Evolutionary conservation across 352 stramenopile genomes (phyloP).

Genomic region (Phytophthora tubulina): DNA sequence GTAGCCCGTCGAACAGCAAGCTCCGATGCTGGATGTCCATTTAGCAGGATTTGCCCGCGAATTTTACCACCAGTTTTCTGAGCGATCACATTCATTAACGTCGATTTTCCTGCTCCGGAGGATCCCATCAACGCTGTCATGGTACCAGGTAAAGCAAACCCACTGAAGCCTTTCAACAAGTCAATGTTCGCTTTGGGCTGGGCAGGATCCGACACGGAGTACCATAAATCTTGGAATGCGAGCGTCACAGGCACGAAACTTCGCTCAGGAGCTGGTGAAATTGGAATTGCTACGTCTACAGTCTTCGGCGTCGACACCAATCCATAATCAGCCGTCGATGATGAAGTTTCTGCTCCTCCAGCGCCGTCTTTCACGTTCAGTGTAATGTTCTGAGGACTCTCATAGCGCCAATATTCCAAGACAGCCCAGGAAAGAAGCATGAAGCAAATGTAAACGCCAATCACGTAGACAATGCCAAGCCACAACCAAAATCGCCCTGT

Average conservation of each 20-base stretch:
- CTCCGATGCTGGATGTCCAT: background rate
- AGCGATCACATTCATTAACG: background rate
- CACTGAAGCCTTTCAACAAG: background rate
- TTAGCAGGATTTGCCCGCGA: background rate
- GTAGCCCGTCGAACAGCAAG: background rate
- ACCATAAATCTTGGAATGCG: background rate
- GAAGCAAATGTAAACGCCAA: too few relatives aligned
- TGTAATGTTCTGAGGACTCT: background rate
- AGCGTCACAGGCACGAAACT: background rate
- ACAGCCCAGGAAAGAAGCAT: background rate
- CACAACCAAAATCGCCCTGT: background rate
- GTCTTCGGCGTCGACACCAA: background rate
- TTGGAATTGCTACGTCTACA: background rate
- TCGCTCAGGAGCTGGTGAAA: background rate
- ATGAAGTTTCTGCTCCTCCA: background rate
- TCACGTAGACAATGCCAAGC: background rate
- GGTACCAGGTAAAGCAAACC: background rate
- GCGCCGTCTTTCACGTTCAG: background rate
- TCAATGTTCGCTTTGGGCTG: background rate
- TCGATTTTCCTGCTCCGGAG: background rate
- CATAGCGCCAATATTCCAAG: constrained; percentile 2
- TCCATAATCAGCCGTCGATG: constrained; percentile 1
- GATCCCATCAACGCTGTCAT: background rate
- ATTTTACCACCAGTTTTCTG: background rate
- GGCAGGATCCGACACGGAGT: background rate